Base-by-base conservation (phyloP, 2,329 filamentous ascomycete genomes). In the Apiospora arundinis region DNA sequence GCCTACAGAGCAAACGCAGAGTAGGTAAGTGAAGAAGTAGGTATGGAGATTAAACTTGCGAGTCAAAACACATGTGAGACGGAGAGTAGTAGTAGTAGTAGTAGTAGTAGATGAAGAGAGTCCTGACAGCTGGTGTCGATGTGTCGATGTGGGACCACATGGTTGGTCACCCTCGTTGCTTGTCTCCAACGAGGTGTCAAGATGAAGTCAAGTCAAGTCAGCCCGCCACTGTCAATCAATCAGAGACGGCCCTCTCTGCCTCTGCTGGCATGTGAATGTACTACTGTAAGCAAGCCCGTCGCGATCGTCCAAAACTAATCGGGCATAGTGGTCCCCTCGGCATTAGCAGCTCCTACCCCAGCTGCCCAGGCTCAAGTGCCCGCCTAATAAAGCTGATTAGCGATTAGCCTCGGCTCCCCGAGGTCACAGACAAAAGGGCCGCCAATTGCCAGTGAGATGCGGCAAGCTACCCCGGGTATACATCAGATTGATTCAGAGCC, bases 391-490 rank as follows among this genome's bases (percentile, higher is more conserved):
- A 60, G 56, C 56, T 65, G 70, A 63, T 32, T 63, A 45, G 63
- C 67, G 37, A 68, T 65, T 28, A 70, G 70, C 70, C 70, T 72
- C 70, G 70, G 70, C 49, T 23, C 68, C 68, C 70, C 48, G 45
- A 68, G 68, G 56, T 63, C 56, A 18, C 11, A 25, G 48, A 60
- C 25, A 28, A 32, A 56, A 8, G 14, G 49, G 49, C 25, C 49
- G 25, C 25, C 25, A 56, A 21, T 60, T 60, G 52, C 52, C 52
- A 60, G 52, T 60, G 32, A 40, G 46, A 52, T 68, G 67, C 70
- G 67, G 70, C 70, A 71, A 69, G 70, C 68, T 69, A 44, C 67
- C 56, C 56, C 68, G 70, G 70, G 67, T 56, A 65, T 60, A 70
- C 23, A n/a, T 48, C 23, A 69, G n/a, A 40, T 52, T 56, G 16